phyloP scores from a whole-genome alignment of 805 yeast genomes.

The Nadsonia fulvescens region DNA sequence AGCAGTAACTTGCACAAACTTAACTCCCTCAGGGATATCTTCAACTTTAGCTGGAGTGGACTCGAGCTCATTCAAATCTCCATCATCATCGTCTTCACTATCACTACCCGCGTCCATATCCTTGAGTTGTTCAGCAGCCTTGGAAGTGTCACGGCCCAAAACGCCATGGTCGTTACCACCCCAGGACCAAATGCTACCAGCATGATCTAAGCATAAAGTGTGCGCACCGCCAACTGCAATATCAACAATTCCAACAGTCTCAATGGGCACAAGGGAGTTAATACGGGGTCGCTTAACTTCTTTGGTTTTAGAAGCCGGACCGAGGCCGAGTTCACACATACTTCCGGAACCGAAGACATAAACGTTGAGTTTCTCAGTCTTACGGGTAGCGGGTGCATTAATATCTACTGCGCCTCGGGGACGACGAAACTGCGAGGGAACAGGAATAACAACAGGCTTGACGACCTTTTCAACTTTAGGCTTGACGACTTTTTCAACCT shows the following conservation, averaged over 20 bases:
- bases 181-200: slow-evolving; percentile 91
- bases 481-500: too few relatives aligned
- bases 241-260: slow-evolving; percentile 57
- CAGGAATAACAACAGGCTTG: too few relatives aligned
- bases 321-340: slow-evolving; percentile 96
- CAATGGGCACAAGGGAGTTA: slow-evolving; percentile 53
- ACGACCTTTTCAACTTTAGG: too few relatives aligned
- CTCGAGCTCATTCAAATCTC: slow-evolving; percentile 74
- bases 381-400: slow-evolving; percentile 15
- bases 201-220: slow-evolving; percentile 58
- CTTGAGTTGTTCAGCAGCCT: slow-evolving; percentile 42
- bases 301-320: slow-evolving; percentile 77
- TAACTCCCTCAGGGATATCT: slow-evolving; percentile 32
- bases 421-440: too few relatives aligned
- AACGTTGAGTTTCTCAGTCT: slow-evolving; percentile 41
- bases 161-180: slow-evolving; percentile 90
- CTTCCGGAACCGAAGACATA: slow-evolving; percentile 95
- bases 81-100: slow-evolving; percentile 47
- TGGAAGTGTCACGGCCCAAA: slow-evolving; percentile 61
- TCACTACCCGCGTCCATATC: slow-evolving; percentile 52
- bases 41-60: slow-evolving; percentile 75
- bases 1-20: slow-evolving; percentile 70
- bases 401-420: too few relatives aligned
- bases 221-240: slow-evolving; percentile 96
- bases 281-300: slow-evolving; percentile 93